These are phyloP conservation scores for Yarrowia yakushimensis DNA, from an alignment of 805 yeast species.

Conservation along the genomic window DNA sequence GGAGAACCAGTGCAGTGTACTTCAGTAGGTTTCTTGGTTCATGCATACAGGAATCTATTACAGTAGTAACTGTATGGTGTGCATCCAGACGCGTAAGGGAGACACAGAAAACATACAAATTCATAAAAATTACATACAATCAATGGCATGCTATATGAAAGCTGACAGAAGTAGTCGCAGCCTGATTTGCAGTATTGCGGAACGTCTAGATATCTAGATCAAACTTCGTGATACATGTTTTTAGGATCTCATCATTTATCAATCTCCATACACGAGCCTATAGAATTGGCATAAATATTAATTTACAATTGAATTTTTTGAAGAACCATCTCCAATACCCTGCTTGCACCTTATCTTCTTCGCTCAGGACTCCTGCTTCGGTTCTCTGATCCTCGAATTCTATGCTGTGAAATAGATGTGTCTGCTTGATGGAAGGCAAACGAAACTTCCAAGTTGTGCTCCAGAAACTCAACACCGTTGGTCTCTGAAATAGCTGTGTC, in stretches of 20 bases:
- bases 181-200: too few species aligned
- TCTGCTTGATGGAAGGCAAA: slow-evolving; percentile 39
- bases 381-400: neutral
- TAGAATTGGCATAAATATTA: neutral
- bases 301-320: neutral
- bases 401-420: neutral
- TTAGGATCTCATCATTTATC: too few species aligned
- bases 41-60: neutral
- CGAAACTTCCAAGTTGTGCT: slow-evolving; percentile 37
- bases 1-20: neutral
- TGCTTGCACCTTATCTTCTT: neutral
- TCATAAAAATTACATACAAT: too few species aligned
- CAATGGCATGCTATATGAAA: too few species aligned
- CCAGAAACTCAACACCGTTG: slow-evolving; percentile 39
- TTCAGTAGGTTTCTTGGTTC: neutral
- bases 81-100: neutral
- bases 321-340: too few species aligned
- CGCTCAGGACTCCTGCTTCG: slow-evolving; percentile 21
- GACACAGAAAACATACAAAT: neutral
- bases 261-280: neutral
- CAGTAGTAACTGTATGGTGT: neutral
- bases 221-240: too few species aligned
- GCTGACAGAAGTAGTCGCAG: too few species aligned
- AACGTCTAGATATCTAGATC: too few species aligned
- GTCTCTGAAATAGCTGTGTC: slow-evolving; percentile 37